These are phyloP conservation scores for Marsdenia floribunda DNA, from an alignment of 257 asterid genomes.

Conservation along the genomic window DNA sequence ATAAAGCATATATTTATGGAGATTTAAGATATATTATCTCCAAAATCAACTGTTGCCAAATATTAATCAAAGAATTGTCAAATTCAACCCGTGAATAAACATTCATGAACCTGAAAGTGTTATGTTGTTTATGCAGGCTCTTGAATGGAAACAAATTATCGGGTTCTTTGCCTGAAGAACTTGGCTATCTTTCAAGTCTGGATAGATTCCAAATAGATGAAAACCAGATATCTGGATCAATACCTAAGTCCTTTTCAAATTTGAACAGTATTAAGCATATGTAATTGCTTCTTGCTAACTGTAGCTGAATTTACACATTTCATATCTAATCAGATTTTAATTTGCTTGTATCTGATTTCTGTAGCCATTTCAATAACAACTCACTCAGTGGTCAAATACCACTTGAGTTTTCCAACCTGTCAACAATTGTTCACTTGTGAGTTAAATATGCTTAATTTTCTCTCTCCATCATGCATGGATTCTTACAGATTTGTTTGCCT, in stretches of 20 bases:
- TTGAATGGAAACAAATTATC: conserved; percentile 41
- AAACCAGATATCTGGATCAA: conserved; percentile 39
- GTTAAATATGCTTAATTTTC: conserved; percentile 15
- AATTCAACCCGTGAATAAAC: not conserved
- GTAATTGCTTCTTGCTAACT: conserved; percentile 21
- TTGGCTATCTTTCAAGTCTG: conserved; percentile 33
- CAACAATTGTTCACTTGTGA: conserved; percentile 40
- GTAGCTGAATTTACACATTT: not conserved
- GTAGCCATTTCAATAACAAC: conserved; percentile 50
- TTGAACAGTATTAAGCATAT: conserved; percentile 32
- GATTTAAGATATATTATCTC: not conserved
- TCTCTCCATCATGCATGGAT: not conserved
- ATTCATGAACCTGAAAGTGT: not conserved
- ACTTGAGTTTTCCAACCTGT: conserved; percentile 28
- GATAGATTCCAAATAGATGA: conserved; percentile 43
- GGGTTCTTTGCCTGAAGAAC: conserved; percentile 41
- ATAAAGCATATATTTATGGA: too few species aligned
- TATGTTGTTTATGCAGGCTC: conserved; percentile 30
- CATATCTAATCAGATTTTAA: not conserved
- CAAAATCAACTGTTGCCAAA: not conserved
- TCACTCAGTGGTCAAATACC: conserved; percentile 50
- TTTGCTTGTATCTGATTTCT: conserved; percentile 10
- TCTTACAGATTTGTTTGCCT: not conserved
- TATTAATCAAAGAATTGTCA: not conserved
- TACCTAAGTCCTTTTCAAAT: conserved; percentile 35